Base-by-base conservation (phyloP, 495 filamentous ascomycete genomes). In the Aspergillus kassunensis region DNA sequence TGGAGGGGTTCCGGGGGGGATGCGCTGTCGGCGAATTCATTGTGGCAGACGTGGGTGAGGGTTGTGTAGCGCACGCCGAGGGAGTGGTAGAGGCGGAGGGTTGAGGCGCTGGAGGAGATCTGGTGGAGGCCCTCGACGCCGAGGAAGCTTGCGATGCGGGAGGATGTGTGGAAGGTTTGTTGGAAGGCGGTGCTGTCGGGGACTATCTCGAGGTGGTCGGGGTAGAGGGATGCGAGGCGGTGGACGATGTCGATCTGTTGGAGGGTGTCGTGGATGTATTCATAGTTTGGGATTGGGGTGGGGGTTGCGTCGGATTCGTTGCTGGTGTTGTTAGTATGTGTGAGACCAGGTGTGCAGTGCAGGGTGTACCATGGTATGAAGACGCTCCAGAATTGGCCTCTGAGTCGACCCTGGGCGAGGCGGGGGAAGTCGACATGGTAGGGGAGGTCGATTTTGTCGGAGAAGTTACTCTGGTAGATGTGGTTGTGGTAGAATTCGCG, bases 81-180 rank as follows among this genome's bases (percentile, higher is more conserved):
- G 3, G 75, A 73, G 63, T 91, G 71, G 64, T 82, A 95, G 7
- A 79, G 74, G 3, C 93, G 84, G 16, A 97, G 75, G 44, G 84
- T 88, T 16, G 89, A 78, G 9, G 86, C 67, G 0, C 85, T 88
- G 73, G 96, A 96, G 33, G 90, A 92, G 51, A 98, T 95, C 57
- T 96, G 91, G 64, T 98, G 93, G 1, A 98, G 80, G 4, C 93
- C 93, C 70, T 98, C 93, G 21, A 97, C 88, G 12, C 84, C 89
- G 12, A 91, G 67, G 7, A 90, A 90, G 3, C 81, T 84, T 54
- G 86, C 82, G 44, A 86, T 74, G 49, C 77, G 23, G 13, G 41
- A 18, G 6, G 34, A 29, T 12, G 31, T 31, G 6, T 40, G 12
- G 34, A 53, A 53, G 25, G 51, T 53, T 16, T 53, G 42, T 15